These are phyloP conservation scores for Omphalotus guepiniiformis DNA, from an alignment of 768 basidiomycete genomes.

Conservation along the genomic window DNA sequence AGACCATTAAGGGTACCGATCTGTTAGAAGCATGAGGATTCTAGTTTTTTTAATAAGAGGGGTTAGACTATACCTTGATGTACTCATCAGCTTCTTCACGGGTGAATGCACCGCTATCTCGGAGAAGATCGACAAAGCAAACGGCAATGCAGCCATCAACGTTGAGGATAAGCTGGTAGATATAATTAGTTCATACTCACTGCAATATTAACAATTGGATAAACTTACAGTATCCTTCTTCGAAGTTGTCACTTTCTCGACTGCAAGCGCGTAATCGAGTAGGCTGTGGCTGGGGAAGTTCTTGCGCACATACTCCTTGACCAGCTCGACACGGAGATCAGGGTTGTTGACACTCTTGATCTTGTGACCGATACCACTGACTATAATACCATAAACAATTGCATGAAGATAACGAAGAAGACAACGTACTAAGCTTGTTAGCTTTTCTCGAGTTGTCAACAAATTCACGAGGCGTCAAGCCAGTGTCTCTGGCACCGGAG, in stretches of 20 bases:
- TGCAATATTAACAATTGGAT: not conserved
- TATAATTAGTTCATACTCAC: slow-evolving; percentile 3
- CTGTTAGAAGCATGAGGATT: slow-evolving; percentile 20
- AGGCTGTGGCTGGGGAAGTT: slow-evolving; percentile 94
- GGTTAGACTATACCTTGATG: slow-evolving; percentile 64
- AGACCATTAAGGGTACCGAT: slow-evolving; percentile 94
- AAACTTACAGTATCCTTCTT: slow-evolving; percentile 89
- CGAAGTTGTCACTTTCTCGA: slow-evolving; percentile 94
- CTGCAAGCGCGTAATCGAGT: slow-evolving; percentile 92
- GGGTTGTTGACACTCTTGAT: slow-evolving; percentile 99
- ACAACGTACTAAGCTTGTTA: slow-evolving; percentile 84
- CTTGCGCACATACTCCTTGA: slow-evolving; percentile 93
- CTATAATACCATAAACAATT: slow-evolving; percentile 28
- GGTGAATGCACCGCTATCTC: slow-evolving; percentile 91
- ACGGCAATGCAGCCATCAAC: slow-evolving; percentile 95
- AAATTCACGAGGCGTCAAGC: slow-evolving; percentile 96
- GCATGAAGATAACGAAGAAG: slow-evolving; percentile 10
- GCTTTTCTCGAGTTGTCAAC: slow-evolving; percentile 91
- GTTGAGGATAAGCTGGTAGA: slow-evolving; percentile 78
- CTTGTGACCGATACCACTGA: slow-evolving; percentile 99
- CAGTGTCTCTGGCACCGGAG: slow-evolving; percentile 85
- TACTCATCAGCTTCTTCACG: slow-evolving; percentile 96
- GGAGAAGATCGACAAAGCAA: slow-evolving; percentile 92
- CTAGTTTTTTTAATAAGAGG: not conserved
- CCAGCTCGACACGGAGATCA: slow-evolving; percentile 87